Conservation (phyloP, 1,139 yeast species). For the Magnusiomyces sp. region DNA sequence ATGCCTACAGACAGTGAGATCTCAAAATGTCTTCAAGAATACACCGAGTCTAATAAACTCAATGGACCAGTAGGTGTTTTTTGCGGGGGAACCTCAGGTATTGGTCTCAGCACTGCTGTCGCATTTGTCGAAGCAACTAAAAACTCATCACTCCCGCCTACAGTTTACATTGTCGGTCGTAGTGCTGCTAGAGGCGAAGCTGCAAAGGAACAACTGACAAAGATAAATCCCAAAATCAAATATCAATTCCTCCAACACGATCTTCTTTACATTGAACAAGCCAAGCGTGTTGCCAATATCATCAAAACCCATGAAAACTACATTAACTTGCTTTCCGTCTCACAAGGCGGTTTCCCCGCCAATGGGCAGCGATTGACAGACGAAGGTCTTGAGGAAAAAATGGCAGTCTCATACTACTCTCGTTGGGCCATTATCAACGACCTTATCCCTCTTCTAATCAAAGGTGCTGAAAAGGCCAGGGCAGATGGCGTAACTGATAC, state of each 20-base stretch:
- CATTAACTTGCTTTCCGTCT: constrained; percentile 24
- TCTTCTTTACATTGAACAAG: constrained; percentile 22
- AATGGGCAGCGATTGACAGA: constrained; percentile 21
- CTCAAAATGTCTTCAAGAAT: not conserved
- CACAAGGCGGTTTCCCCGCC: constrained; percentile 22
- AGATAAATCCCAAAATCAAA: constrained; percentile 15
- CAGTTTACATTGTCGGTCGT: constrained; percentile 29
- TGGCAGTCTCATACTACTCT: constrained; percentile 26
- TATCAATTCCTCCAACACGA: constrained; percentile 24
- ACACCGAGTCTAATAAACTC: not conserved
- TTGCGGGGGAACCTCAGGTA: constrained; percentile 30
- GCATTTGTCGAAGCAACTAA: constrained; percentile 24
- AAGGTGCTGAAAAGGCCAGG: constrained; percentile 22
- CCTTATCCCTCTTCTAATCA: constrained; percentile 21
- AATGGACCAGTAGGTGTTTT: constrained; percentile 25
- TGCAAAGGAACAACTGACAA: not conserved
- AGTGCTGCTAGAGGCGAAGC: constrained; percentile 13
- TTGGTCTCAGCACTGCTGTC: constrained; percentile 28
- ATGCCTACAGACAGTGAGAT: not conserved
- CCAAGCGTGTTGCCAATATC: constrained; percentile 19
- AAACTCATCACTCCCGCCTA: constrained; percentile 17
- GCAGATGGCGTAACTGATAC: too few relatives aligned
- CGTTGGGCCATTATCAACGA: constrained; percentile 24
- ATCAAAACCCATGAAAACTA: constrained; percentile 22
- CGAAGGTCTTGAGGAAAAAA: constrained; percentile 26